A percentile compares a stretch with the other conserved stretches of the same genome.
phyloP scores from a whole-genome alignment of 2,329 filamentous ascomycete species.

The Fusarium dlaminii region DNA sequence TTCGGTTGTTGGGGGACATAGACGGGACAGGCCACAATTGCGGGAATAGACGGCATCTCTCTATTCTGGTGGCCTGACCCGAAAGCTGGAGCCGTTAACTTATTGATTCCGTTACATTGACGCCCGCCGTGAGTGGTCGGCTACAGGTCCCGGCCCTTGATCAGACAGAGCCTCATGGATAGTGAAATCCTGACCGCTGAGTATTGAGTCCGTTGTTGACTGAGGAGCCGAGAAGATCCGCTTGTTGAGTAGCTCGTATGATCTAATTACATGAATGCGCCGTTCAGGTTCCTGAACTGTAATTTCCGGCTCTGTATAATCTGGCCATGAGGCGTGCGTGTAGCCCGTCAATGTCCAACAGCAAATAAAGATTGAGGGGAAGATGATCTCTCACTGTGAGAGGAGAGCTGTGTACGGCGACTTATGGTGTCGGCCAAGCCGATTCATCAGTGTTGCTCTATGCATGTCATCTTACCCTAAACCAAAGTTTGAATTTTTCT shows the following conservation, averaged over 20 bases:
- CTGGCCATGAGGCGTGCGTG: constrained; percentile 6
- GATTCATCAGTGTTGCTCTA: neutral
- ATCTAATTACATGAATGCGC: constrained; percentile 6
- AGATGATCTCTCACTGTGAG: constrained; percentile 18
- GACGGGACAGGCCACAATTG: constrained; percentile 21
- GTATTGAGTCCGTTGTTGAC: neutral
- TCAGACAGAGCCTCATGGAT: constrained; percentile 29
- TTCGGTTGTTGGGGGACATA: constrained; percentile 12
- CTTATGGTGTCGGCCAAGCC: constrained; percentile 13
- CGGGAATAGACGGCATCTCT: constrained; percentile 21
- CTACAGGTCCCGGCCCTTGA: constrained; percentile 15
- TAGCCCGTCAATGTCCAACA: neutral
- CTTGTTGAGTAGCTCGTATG: constrained; percentile 24
- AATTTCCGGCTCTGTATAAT: neutral
- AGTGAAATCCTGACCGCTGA: constrained; percentile 2
- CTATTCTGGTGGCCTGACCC: constrained; percentile 23
- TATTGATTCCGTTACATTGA: constrained; percentile 8
- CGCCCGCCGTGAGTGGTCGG: constrained; percentile 5
- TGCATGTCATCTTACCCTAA: constrained; percentile 15
- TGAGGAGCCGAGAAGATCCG: constrained; percentile 17
- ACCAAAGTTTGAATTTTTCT: neutral
- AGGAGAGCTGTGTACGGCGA: neutral
- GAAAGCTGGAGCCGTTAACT: neutral
- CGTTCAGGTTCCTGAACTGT: neutral
- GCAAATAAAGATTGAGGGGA: neutral